These are phyloP conservation scores for Diplogelasinospora grovesii DNA, from an alignment of 495 filamentous ascomycete genomes.

Conservation along the genomic window DNA sequence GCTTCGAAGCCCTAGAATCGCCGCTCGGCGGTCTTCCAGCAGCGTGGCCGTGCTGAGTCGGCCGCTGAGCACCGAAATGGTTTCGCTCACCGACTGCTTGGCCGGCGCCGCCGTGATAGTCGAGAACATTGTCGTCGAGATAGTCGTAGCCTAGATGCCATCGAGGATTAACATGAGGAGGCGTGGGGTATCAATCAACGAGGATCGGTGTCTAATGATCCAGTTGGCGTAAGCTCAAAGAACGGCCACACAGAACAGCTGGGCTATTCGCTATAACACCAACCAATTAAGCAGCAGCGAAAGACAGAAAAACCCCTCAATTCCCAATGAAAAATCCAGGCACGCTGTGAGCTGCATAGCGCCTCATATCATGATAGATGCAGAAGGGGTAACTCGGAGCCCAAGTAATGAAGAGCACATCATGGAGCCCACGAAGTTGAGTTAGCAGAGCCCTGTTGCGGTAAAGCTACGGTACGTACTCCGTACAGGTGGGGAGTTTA, in stretches of 20 bases:
- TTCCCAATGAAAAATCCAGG: constrained; percentile 2
- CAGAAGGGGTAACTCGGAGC: too few species aligned
- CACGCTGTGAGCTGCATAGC: too few species aligned
- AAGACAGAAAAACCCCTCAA: background rate
- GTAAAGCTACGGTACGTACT: too few species aligned
- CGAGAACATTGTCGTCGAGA: constrained; percentile 61
- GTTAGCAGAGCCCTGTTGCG: too few species aligned
- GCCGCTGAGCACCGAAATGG: constrained; percentile 80
- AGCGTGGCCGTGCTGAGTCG: constrained; percentile 82
- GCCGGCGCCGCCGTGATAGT: constrained; percentile 79
- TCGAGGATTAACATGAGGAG: constrained; percentile 10
- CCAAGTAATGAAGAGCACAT: too few species aligned
- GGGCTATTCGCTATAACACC: too few species aligned
- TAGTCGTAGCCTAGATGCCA: constrained; percentile 13
- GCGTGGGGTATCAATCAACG: constrained; percentile 1
- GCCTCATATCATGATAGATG: too few species aligned
- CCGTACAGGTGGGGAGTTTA: too few species aligned
- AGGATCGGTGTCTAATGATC: background rate
- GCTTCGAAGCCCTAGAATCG: constrained; percentile 86
- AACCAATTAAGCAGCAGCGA: too few species aligned
- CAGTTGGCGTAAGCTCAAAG: background rate
- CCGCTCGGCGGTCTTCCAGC: constrained; percentile 87
- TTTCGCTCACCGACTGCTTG: constrained; percentile 92
- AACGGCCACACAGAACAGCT: too few species aligned
- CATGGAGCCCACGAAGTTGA: too few species aligned